A percentile compares a stretch with the other conserved stretches of the same genome.
Evolutionary conservation across 2,329 filamentous ascomycete genomes (phyloP).

Genomic region (Colletotrichum eremochloae): DNA sequence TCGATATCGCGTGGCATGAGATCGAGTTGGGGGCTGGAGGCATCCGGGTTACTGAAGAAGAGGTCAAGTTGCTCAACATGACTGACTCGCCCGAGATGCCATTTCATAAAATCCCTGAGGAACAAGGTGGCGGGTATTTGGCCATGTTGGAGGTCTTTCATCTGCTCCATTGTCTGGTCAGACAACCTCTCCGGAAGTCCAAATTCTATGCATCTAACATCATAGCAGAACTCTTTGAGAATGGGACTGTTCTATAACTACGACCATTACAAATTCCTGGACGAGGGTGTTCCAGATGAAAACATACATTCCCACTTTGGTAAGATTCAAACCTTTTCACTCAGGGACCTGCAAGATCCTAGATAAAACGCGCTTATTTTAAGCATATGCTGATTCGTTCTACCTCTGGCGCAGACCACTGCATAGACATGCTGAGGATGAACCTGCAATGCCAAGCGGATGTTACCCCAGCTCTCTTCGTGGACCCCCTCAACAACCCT

Average conservation of each 20-base stretch:
- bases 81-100: conserved; percentile 31
- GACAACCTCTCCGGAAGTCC: background rate
- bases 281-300: conserved; percentile 33
- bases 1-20: conserved; percentile 33
- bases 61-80: conserved; percentile 25
- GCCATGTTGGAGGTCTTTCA: conserved; percentile 37
- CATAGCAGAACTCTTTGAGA: conserved; percentile 14
- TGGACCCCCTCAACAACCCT: conserved; percentile 31
- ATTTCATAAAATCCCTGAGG: conserved; percentile 28
- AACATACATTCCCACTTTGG: conserved; percentile 31
- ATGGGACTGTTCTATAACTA: conserved; percentile 32
- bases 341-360: fast-evolving
- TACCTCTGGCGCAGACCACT: conserved; percentile 8
- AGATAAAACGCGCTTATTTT: fast-evolving
- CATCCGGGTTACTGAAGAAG: conserved; percentile 28
- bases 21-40: conserved; percentile 32
- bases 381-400: background rate
- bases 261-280: conserved; percentile 26
- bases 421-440: conserved; percentile 37
- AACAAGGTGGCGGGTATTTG: conserved; percentile 30
- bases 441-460: conserved; percentile 33
- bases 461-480: conserved; percentile 35
- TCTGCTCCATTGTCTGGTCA: conserved; percentile 29
- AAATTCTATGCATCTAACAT: background rate
- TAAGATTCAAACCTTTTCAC: background rate